Base-by-base conservation (phyloP, 2,329 filamentous ascomycete species). In the Aspergillus sp. region DNA sequence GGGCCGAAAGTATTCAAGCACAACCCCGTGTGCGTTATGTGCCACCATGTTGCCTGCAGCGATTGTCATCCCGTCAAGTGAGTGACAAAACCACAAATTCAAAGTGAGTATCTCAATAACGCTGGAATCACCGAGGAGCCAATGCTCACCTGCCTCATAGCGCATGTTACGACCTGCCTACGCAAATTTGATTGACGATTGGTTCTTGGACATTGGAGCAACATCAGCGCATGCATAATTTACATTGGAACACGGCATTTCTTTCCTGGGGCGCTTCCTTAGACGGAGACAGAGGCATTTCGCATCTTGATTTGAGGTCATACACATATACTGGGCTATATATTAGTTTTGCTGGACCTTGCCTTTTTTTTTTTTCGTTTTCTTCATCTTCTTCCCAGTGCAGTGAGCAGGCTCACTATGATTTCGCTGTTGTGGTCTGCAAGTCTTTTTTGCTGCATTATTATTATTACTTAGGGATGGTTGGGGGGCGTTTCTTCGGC, bases 1-100 rank as follows among this genome's bases (percentile, higher is more conserved):
- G 75, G 75, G 0, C 75, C 75, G 0, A 77, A 77, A 52, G 60
- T 75, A 40, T 76, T 62, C 60, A 63, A 71, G 11, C 44, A 58
- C 31, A 72, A 77, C 44, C 65, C 70, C 2, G 45, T 39, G 19
- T 77, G 75, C 52, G 62, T 74, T 3, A 55, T 40, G 0, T 77
- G 75, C 65, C 2, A 66, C 2, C 75, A 77, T 23, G 39, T 40
- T 14, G 64, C 62, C 24, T 77, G 75, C 66, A 0, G 2, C 6
- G 4, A 11, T 14, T 77, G 75, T 66, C 49, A 33, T 1, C 55
- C 65, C 40, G 65, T 74, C 52, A 75, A 75, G 49, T 67, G 51
- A 62, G 12, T 17, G 52, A 23, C 27, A 52, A 43, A 19, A 1
- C 27, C 40, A 37, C 11, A 24, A 4, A 35, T 37, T 15, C 27